Evolutionary conservation across 371 early-diverging fungal species (phyloP), one percentile per base, ranked within the genome.

Genomic region (Mortierella sp.): DNA sequence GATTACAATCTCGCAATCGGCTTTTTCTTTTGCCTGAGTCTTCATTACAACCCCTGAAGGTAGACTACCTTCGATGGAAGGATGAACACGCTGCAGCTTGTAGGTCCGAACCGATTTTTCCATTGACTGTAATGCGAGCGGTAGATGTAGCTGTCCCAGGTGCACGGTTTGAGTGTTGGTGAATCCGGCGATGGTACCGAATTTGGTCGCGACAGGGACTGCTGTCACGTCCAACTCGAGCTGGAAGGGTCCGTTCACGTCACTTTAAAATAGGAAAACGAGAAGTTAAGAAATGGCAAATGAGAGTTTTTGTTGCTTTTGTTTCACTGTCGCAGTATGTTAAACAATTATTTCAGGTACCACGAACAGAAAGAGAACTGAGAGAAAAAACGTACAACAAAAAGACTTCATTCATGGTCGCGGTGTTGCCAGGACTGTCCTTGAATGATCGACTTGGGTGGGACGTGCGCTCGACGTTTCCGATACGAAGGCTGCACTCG

Each of bases 111-210:
- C 49, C 4, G 64, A 50, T 12, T 60, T 50, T n/a, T 60, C 64
- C 54, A 57, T 53, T 6, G 56, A 23, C 14, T 68, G 57, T 7
- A 69, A 61, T 15, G 52, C 44, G 19, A 76, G 50, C 4, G 69
- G 30, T 0, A 76, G 31, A 3, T 55, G 46, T 6, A 76, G 56
- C 3, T 58, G 57, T 9, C 70, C 70, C 15, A 69, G 50, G 26
- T 52, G 54, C 21, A 46, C 56, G 0, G 50, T 50, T 34, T 76
- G 64, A 5, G 47, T 42, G 50, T 60, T 76, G 15, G 69, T 57
- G 48, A 76, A 64, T 15, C 76, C 70, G 4, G 76, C 69, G 51
- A 76, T 69, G 19, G 76, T 64, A 8, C 70, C 76, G 31, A 76
- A 64, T 42, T 76, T 76, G 19, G 70, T 69, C 1, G 70, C 44